Evolutionary conservation across 495 filamentous ascomycete species (phyloP), one percentile per base, ranked within the genome.

Genomic region (Neurospora sp.): DNA sequence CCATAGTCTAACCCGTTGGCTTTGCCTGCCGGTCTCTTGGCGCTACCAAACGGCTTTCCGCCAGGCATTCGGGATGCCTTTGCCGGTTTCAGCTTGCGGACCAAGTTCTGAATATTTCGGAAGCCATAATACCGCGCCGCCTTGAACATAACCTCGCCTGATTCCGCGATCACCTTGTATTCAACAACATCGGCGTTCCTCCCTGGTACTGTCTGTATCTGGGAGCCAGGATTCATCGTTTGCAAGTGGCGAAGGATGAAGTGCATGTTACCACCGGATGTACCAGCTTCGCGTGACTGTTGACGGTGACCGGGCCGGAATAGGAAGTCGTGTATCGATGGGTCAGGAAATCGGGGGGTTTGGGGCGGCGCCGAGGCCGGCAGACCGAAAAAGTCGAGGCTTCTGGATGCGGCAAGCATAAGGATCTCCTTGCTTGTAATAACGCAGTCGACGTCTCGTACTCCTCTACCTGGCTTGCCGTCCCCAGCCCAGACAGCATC

Each of bases 71-170:
- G 88, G 39, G 90, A 92, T 12, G 86, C 83, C 70, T 87, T 90
- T 2, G 90, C 88, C 1, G 96, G 96, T 77, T 96, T 97, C 54
- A 99, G 83, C 73, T 92, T 90, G 6, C 96, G 88, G 38, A 99
- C 96, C 18, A 99, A 87, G 76, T 99, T 99, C 80, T 98, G 95
- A 75, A 99, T 99, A 76, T 99, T 99, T 40, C 95, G 88, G 84
- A 98, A 99, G 3, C 96, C 96, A 79, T 98, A 99, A 78, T 94
- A 98, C 70, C 96, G 89, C 20, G 94, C 94, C 38, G 93, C 91
- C 77, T 90, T 92, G 84, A 97, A 88, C 14, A 97, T 77, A 2
- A 87, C 82, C 60, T 90, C 83, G 2, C 88, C 88, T 2, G 84
- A 83, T 38, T 82, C 76, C 39, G 82, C 84, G 14, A 87, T 83